Base-by-base conservation (phyloP, 768 basidiomycete species). In the Trametes cingulata region DNA sequence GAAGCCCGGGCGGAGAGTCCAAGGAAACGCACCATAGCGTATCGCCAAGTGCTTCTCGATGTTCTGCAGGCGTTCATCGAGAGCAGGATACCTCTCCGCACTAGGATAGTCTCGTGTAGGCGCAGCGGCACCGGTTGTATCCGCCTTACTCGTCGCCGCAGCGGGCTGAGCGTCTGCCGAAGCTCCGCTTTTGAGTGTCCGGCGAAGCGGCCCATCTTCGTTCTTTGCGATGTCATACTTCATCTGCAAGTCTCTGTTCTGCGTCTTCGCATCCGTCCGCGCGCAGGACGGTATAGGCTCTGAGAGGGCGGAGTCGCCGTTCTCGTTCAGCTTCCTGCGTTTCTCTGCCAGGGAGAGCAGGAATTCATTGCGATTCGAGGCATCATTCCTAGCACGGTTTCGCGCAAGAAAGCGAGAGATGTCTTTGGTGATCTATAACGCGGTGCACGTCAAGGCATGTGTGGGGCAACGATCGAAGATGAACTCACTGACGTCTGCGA, bases 161-260 rank as follows among this genome's bases (percentile, higher is more conserved):
- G 27, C 35, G 12, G 25, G 14, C 22, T 15, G 45, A 12, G 29
- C 9, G 25, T 20, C 24, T 4, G 53, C 56, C 9, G 29, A 15
- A 6, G 35, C 39, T 17, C 53, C 69, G 22, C 67, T 71, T 65
- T 80, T 79, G 62, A 85, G 67, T 0, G 86, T 91, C 65, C 84
- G 78, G 29, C 82, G 79, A 42, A 93, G 75, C 0, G 90, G 90
- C 0, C 91, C 91, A 37, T 89, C 88, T 54, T 85, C 86, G 62
- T 93, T 91, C 73, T 85, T 90, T n/a, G 87, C 87, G 62, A 93
- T 88, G 69, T 93, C 91, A 64, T 92, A 93, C 70, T 89, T 90
- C 79, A 93, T 91, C 67, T 93, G 91, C 1, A 83, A 75, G 56
- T 91, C 88, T 39, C 91, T 77, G 70, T 93, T 83, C 33, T 90